These are phyloP conservation scores for Rubroshorea leprosula DNA, from an alignment of 345 rosid genomes.

Conservation along the genomic window DNA sequence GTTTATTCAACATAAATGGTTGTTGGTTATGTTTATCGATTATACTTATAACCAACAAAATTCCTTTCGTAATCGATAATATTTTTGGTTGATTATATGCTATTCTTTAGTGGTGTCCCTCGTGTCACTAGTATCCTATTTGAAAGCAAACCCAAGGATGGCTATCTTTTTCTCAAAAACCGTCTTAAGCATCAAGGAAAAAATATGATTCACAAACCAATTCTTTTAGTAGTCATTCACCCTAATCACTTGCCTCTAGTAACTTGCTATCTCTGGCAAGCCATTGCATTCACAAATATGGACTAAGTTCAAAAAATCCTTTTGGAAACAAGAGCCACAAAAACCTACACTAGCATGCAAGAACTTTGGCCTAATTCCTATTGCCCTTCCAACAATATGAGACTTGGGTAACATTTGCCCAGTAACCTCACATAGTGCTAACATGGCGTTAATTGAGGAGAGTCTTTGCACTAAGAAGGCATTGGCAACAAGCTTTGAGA, in stretches of 20 bases:
- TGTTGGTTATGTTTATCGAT: too few relatives aligned
- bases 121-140: slow-evolving; percentile 81
- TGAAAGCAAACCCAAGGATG: slow-evolving; percentile 62
- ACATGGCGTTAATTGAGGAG: slow-evolving; percentile 74
- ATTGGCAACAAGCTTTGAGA: slow-evolving; percentile 73
- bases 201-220: slow-evolving; percentile 58
- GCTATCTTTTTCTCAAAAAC: slow-evolving; percentile 62
- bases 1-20: slow-evolving; percentile 1
- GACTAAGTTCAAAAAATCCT: slow-evolving; percentile 60
- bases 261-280: slow-evolving; percentile 59
- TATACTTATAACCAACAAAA: too few relatives aligned
- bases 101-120: slow-evolving; percentile 79
- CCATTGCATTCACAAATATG: slow-evolving; percentile 73
- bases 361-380: slow-evolving; percentile 68
- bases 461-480: slow-evolving; percentile 70
- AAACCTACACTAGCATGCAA: slow-evolving; percentile 72
- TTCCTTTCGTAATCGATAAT: too few relatives aligned
- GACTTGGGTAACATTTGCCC: slow-evolving; percentile 64
- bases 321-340: slow-evolving; percentile 74
- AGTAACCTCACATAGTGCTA: slow-evolving; percentile 69
- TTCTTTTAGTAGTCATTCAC: slow-evolving; percentile 69
- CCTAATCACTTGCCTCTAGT: slow-evolving; percentile 74
- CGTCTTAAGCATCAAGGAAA: slow-evolving; percentile 61
- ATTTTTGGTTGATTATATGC: too few relatives aligned
- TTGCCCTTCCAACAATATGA: slow-evolving; percentile 50